Base-by-base conservation (phyloP, 2,329 filamentous ascomycete species). In the Mycosphaerella arachidis region DNA sequence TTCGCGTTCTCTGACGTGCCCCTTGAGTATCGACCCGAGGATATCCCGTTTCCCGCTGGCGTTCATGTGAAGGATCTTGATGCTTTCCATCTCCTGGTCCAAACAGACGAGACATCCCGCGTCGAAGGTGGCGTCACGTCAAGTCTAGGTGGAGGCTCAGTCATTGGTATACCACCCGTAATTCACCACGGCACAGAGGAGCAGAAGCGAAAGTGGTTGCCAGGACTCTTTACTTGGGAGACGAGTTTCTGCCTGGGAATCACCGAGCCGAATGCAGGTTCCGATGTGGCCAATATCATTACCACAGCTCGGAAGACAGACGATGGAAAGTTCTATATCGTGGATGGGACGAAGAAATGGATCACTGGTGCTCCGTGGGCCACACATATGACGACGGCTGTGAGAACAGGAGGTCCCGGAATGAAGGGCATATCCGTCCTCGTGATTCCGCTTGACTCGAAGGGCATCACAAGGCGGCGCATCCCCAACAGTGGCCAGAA, bases 401-500 rank as follows among this genome's bases (percentile, higher is more conserved):
- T 86, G 5, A 77, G 84, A 6, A 87, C 84, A 0, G 83, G 84
- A 4, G 81, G 78, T 0, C 71, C 78, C 0, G 84, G 84, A 10
- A 77, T 77, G 56, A 66, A 67, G 1, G 84, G 84, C 4, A 78
- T 87, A 31, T 84, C 83, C 0, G 76, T 86, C 1, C 72, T 87
- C 1, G 81, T 87, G 3, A 83, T 87, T 27, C 79, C 84, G 0
- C 74, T 82, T 31, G 71, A 77, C 46, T 69, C 74, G 0, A 73
- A 76, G 2, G 84, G 84, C n/a, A 73, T 86, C 6, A 75, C 76
- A 1, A 77, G 77, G 54, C 76, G 82, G 20, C 80, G 77, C 54
- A 86, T 89, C 71, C 73, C 81, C 55, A 89, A 89, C 70, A 85
- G 82, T 29, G 87, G 86, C 3, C 84, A 87, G n/a, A 83, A 85